Base-by-base conservation (phyloP, 2,329 filamentous ascomycete species). In the Monosporascus sp. region DNA sequence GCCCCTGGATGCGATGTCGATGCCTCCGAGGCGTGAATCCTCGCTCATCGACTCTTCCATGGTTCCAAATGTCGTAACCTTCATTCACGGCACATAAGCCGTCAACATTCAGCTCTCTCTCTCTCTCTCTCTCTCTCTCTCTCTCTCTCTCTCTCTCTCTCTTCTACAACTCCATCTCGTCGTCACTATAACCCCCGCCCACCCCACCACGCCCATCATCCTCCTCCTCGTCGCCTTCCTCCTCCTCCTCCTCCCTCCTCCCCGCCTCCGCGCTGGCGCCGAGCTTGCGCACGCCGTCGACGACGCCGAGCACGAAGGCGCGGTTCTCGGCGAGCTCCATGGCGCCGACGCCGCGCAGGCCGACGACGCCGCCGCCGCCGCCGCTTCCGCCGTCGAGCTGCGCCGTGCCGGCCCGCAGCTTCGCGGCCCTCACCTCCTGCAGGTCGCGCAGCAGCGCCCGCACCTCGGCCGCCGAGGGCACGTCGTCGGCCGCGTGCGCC, bases 291-390 rank as follows among this genome's bases (percentile, higher is more conserved):
- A 97, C 77, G 5, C 89, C 90, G 69, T 97, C 92, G 58, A 97
- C 86, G 2, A 97, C 90, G 1, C 89, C 89, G 1, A 84, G 78
- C 56, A 97, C 84, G 66, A 97, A 96, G 0, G 85, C 86, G 63
- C 93, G 81, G 52, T 86, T 89, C 74, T 97, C 93, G 1, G 89
- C 87, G 48, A 97, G 77, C 74, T 99, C 94, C 87, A 97, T 91
- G 2, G 89, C 89, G 2, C 94, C 94, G 0, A 97, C 88, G 22
- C 93, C 93, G 2, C 78, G 70, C 53, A 87, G 61, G 53, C 76
- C 81, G 67, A 88, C 80, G 52, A 90, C 82, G n/a, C 92, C 85
- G 22, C 86, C 85, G 3, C 83, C 85, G 20, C 86, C 85, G 3
- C 83, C 85, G 20, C 86, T 85, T 3, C 83, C 85, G 20, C 81